Evolutionary conservation across 805 yeast species (phyloP).

Genomic region (Komagataella phaffii): DNA sequence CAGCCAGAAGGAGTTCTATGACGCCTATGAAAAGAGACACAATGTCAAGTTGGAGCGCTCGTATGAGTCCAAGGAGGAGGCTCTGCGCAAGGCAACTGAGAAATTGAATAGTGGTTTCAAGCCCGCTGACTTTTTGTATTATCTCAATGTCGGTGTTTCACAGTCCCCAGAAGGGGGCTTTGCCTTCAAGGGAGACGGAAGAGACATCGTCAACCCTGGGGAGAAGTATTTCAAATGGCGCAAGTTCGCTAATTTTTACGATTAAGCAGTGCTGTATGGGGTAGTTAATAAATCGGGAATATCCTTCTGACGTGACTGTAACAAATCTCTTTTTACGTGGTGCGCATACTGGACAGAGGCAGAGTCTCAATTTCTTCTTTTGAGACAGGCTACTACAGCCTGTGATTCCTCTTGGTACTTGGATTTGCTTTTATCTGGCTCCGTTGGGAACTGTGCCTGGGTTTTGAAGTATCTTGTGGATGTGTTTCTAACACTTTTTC

Average conservation of each 20-base stretch:
- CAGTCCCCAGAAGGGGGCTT: slow-evolving; percentile 28
- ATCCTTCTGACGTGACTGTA: not conserved
- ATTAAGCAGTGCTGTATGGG: not conserved
- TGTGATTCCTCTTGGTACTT: not conserved
- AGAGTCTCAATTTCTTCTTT: not conserved
- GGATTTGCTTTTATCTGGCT: too few species aligned
- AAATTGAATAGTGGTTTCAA: slow-evolving; percentile 14
- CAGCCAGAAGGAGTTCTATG: slow-evolving; percentile 23
- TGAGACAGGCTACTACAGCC: not conserved
- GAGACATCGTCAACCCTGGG: slow-evolving; percentile 31
- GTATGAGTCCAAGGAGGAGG: slow-evolving; percentile 18
- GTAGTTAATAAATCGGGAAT: not conserved
- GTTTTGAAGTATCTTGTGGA: too few species aligned
- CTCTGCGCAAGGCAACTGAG: slow-evolving; percentile 17
- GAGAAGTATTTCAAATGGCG: slow-evolving; percentile 31
- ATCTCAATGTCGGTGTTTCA: slow-evolving; percentile 20
- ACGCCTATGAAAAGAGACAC: slow-evolving; percentile 25
- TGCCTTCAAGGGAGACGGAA: slow-evolving; percentile 17
- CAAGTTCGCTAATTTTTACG: slow-evolving; percentile 8
- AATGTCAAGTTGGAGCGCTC: slow-evolving; percentile 19
- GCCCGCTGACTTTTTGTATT: slow-evolving; percentile 20
- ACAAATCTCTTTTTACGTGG: too few species aligned
- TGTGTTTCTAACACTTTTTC: too few species aligned
- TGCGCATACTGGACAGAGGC: not conserved
- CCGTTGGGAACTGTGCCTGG: too few species aligned